Evolutionary conservation across 768 basidiomycete genomes (phyloP).

Genomic region (Boletus tomentosulus): DNA sequence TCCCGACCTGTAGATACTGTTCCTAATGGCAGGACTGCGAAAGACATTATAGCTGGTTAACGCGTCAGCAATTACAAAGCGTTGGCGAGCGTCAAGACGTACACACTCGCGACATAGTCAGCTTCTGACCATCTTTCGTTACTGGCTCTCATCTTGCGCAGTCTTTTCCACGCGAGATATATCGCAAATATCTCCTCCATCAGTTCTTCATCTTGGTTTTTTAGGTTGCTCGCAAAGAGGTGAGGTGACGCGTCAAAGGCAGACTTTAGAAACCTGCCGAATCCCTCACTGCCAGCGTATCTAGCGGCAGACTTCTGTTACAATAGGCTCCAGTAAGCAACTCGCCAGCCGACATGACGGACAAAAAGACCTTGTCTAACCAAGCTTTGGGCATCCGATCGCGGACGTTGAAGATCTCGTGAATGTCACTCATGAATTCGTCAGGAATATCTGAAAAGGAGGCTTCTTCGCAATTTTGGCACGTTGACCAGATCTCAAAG

Average conservation of each 20-base stretch:
- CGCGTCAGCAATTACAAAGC: neutral
- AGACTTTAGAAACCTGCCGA: conserved; percentile 24
- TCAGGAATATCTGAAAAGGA: conserved; percentile 43
- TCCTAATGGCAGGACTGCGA: conserved; percentile 41
- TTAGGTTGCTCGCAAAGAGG: conserved; percentile 35
- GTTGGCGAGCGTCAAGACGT: conserved; percentile 14
- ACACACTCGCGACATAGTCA: conserved; percentile 55
- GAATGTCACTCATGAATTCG: conserved; percentile 34
- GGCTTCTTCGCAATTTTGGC: conserved; percentile 49
- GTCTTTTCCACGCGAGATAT: conserved; percentile 42
- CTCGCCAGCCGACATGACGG: neutral
- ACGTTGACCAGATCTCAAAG: conserved; percentile 50
- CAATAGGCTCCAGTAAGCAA: neutral
- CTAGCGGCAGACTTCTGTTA: conserved; percentile 6
- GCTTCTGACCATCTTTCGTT: conserved; percentile 51
- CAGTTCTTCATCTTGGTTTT: conserved; percentile 20
- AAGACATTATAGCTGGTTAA: conserved; percentile 44
- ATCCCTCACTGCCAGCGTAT: conserved; percentile 7
- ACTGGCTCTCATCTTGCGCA: conserved; percentile 40
- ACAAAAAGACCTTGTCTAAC: conserved; percentile 36
- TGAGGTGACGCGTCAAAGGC: conserved; percentile 34
- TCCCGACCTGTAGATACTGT: conserved; percentile 41
- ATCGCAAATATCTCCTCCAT: conserved; percentile 40
- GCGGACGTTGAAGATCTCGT: conserved; percentile 36
- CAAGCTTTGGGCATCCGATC: conserved; percentile 39